Conservation (phyloP, 148 eudicot species). For the Vaccinium myrtillus region DNA sequence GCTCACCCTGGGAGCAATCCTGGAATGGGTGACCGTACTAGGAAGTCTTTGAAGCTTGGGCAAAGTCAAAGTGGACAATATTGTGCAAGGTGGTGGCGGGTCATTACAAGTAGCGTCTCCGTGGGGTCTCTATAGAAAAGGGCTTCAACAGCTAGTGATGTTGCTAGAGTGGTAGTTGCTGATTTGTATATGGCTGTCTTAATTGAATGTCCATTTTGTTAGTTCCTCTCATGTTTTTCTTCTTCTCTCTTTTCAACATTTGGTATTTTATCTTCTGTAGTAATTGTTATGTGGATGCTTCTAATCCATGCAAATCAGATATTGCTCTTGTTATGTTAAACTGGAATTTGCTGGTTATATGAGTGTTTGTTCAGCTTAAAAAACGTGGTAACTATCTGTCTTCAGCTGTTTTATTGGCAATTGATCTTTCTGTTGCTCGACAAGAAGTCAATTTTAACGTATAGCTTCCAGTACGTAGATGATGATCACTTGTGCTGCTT, state of each 20-base stretch:
- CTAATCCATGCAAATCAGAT: neutral
- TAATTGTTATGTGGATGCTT: neutral
- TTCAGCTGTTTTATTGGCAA: no score
- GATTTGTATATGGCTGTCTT: constrained; percentile 9
- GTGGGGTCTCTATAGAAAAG: constrained; percentile 16
- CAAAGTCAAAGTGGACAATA: no score
- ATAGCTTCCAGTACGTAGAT: neutral
- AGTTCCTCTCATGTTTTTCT: constrained; percentile 20
- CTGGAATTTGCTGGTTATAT: neutral
- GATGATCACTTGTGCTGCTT: neutral
- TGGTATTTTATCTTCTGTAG: neutral
- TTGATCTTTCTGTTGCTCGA: neutral
- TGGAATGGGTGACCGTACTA: no score
- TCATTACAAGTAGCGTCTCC: neutral
- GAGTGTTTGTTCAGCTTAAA: neutral
- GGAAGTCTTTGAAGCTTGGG: no score
- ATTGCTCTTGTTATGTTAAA: neutral
- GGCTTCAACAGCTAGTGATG: constrained; percentile 25
- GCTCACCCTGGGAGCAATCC: no score
- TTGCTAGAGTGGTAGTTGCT: constrained; percentile 28
- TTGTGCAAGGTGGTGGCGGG: no score
- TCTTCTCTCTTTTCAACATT: constrained; percentile 18
- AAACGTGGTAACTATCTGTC: neutral
- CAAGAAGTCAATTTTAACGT: neutral
- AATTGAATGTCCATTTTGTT: neutral